Base-by-base conservation (phyloP, 2,329 filamentous ascomycete genomes). In the Phyllosticta ampelicida region DNA sequence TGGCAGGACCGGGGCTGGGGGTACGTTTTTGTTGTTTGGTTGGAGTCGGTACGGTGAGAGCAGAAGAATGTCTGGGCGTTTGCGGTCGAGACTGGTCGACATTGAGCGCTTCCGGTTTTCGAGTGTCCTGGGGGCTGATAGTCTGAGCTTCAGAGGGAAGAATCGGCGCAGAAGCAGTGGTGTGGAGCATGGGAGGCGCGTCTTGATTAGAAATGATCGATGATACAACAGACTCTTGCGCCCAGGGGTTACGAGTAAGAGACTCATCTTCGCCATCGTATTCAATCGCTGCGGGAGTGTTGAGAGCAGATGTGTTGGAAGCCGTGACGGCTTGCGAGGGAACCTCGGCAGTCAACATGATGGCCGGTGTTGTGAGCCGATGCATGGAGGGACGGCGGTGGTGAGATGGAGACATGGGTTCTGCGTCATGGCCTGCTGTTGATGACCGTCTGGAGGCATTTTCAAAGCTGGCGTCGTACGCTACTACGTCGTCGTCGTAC, bases 111-210 rank as follows among this genome's bases (percentile, higher is more conserved):
- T 30, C 54, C 36, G 20, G 58, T 26, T 26, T 55, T 11, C 18
- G 52, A 13, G 29, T 18, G 29, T 18, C 48, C 16, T 57, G 23
- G 8, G 56, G 52, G n/a, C 51, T 50, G 13, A 60, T 51, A 18
- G 52, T 29, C 20, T 59, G 51, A 20, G 56, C 56, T 53, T 62
- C 61, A 8, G 61, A 62, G 10, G 62, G 63, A n/a, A 65, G 61
- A 55, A 63, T 59, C n/a, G 63, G 71, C 11, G 62, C 62, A 1
- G 71, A 71, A 21, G 63, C 62, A 1, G 68, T 64, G 2, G 69
- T 61, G 13, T 68, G 65, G 23, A 69, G 65, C 4, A 67, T 63
- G 1, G 67, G 65, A 9, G 59, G 56, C 1, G 63, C 59, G 1
- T 64, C 51, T 26, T 28, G 49, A 20, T 11, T 9, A 8, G 13